Base-by-base conservation (phyloP, 441 rosid species). In the Euphorbia schlechtendalii region DNA sequence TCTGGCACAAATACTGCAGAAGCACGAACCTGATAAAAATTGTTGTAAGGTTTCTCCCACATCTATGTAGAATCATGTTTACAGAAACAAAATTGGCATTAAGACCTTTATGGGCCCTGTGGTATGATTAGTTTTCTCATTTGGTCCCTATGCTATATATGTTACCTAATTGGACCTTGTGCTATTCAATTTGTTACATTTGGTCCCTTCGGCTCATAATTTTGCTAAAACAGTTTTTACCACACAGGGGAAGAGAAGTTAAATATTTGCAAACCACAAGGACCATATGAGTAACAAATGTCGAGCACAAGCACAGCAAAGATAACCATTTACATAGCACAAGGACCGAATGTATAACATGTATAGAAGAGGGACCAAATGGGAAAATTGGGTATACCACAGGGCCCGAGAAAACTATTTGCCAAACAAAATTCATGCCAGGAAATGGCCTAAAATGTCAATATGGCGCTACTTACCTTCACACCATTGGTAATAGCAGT, bases 1-100 rank as follows among this genome's bases (percentile, higher is more conserved):
- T 87, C 95, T 0, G 90, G 95, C 36, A 81, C 76, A 61, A 87
- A 80, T 46, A 87, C 84, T 71, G 92, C 80, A 49, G 95, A 90
- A 57, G 87, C 83, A 65, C 90, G 86, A 18, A 90, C 73, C 92
- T 89, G 75, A 67, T 58, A 61, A 54, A 68, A 38, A 36, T 30
- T 56, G 20, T 65, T 11, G 67, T 54, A 1, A 53, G 45, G 34
- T 61, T 46, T 32, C 22, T 22, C 38, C 18, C n/a, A 27, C 12
- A 17, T 17, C 30, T 18, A 27, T n/a, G 62, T 22, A 34, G 36
- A 18, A 12, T 18, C 55, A 41, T 34, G 30, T 15, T 8, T n/a
- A 51, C 41, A 27, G 54, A 20, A 60, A 40, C 36, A 20, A 69
- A 48, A 36, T 15, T 40, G 5, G 17, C 53, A 12, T 20, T 41